phyloP scores from a whole-genome alignment of 441 rosid genomes.

The Erodium moschatum region DNA sequence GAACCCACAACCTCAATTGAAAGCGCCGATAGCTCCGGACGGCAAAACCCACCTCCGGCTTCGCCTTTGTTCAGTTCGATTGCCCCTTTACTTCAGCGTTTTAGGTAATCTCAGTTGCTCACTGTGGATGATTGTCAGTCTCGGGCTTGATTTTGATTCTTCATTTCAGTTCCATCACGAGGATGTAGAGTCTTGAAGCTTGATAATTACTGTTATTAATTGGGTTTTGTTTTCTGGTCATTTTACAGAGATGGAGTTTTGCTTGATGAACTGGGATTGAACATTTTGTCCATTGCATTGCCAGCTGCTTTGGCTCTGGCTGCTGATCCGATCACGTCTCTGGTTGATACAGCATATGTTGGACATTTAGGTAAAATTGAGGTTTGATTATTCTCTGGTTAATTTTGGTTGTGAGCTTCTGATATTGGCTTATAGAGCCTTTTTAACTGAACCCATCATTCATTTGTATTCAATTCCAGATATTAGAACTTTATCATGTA shows the following conservation, averaged over 20 bases:
- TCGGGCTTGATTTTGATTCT: not conserved
- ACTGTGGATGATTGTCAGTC: not conserved
- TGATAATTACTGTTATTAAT: not conserved
- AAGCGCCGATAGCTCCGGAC: conserved; percentile 22
- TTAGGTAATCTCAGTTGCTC: conserved; percentile 21
- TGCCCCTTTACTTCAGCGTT: conserved; percentile 20
- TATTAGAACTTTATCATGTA: not conserved
- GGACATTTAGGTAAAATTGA: conserved; percentile 64
- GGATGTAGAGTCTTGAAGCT: not conserved
- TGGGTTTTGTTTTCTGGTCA: not conserved
- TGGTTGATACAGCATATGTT: conserved; percentile 77
- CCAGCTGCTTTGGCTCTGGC: conserved; percentile 92
- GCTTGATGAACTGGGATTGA: conserved; percentile 52
- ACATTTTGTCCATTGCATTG: conserved; percentile 70
- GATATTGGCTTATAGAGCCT: not conserved
- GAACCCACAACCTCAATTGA: conserved; percentile 2
- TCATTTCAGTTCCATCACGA: no score
- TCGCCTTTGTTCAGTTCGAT: conserved; percentile 10
- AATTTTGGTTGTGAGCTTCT: not conserved
- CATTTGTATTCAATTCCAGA: not conserved
- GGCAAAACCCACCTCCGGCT: conserved; percentile 13
- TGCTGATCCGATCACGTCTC: conserved; percentile 80
- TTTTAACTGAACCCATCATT: not conserved
- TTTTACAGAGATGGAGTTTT: conserved; percentile 32
- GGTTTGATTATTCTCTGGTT: not conserved